Base-by-base conservation (phyloP, 306 rosid species). In the Lathyrus aphaca region DNA sequence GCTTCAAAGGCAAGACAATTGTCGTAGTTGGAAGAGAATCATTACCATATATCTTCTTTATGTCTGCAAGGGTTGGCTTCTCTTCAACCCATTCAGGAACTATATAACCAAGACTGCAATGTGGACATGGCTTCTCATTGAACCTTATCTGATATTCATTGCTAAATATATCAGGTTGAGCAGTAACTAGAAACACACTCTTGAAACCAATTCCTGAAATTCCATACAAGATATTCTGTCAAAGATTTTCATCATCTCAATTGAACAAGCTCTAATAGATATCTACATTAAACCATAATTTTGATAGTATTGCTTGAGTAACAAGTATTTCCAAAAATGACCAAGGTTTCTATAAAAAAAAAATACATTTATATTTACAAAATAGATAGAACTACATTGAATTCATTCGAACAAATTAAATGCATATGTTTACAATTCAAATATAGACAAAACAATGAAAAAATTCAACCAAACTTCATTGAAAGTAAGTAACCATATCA, bases 41-140 rank as follows among this genome's bases (percentile, higher is more conserved):
- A 10, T 54, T 23, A 68, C 56, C 83, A 69, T 87, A 85, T 48
- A 88, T 81, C 53, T 77, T 10, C 32, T 67, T 16, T 5, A 91
- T 79, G 57, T 82, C 86, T 16, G 55, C 40, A 40, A 82, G 74
- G 49, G 83, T 74, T 55, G 92, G 87, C 23, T 62, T 82, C 64
- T 81, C 84, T 11, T 87, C 95, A 59, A 89, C 92, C 98, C 98
- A 92, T 79, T 92, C 91, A 16, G 98, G 97, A 57, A 92, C 97
- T 60, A 92, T 79, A 64, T 81, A 89, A 1, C 97, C 97, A 43
- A 92, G 77, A 69, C 73, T 73, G 78, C 96, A 89, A 74, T 82
- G 71, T 46, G 72, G 70, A 75, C 97, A 89, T 50, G 97, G 96
- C 35, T 50, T 75, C 79, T 91, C 96, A 27, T 71, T 79, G 75